Evolutionary conservation across 202 grass and related monocot species (phyloP).

Genomic region (Eragrostis tef): DNA sequence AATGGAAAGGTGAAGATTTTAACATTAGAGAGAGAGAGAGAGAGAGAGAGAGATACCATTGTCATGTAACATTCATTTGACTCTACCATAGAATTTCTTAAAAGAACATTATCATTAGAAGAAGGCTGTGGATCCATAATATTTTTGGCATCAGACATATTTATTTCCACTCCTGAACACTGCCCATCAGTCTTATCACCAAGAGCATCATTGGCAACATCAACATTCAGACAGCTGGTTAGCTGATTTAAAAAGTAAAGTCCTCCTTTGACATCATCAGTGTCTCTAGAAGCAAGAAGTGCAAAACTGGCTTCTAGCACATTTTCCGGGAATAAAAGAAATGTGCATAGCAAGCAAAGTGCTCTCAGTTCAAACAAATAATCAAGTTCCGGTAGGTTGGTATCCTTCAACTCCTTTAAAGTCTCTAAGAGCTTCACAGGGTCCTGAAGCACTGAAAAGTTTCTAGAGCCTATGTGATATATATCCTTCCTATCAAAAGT

Average conservation of each 20-base stretch:
- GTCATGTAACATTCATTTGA: constrained; percentile 65
- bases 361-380: constrained; percentile 75
- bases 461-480: constrained; percentile 57
- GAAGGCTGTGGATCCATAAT: constrained; percentile 44
- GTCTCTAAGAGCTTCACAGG: constrained; percentile 60
- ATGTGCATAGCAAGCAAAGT: constrained; percentile 78
- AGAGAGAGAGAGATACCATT: constrained; percentile 55
- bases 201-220: constrained; percentile 50
- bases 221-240: constrained; percentile 59
- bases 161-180: constrained; percentile 45
- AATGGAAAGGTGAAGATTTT: constrained; percentile 42
- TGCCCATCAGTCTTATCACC: constrained; percentile 42
- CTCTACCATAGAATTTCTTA: constrained; percentile 42
- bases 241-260: constrained; percentile 85
- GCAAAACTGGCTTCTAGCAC: constrained; percentile 78
- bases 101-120: constrained; percentile 32
- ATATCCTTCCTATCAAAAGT: constrained; percentile 87
- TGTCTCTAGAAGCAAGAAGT: constrained; percentile 65
- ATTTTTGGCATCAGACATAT: constrained; percentile 44
- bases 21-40: not conserved
- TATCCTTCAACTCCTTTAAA: constrained; percentile 60
- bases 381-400: constrained; percentile 46
- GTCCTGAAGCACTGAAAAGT: constrained; percentile 60
- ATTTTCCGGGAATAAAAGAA: constrained; percentile 76
- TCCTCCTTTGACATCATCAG: constrained; percentile 59